Percentiles rank a stretch among this genome's conserved stretches.
Conservation (phyloP, 2,329 filamentous ascomycete genomes). For the Nemania sp. region DNA sequence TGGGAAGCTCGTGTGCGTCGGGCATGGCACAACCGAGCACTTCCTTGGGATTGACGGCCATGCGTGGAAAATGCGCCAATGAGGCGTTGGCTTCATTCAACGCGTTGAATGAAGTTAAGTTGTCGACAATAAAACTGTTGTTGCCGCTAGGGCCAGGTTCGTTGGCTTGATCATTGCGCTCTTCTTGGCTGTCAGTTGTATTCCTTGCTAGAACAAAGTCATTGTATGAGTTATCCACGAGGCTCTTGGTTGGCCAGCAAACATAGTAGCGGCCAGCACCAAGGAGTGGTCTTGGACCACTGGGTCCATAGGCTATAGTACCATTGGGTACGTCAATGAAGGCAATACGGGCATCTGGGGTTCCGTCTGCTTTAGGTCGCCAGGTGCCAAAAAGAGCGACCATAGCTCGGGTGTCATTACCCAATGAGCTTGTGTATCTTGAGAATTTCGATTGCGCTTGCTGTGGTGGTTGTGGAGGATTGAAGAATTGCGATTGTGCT, state of each 20-base stretch:
- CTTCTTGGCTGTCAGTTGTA: neutral
- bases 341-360: conserved; percentile 22
- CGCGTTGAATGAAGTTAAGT: too few relatives aligned
- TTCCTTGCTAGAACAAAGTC: conserved; percentile 29
- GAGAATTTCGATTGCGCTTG: neutral
- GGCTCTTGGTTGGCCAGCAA: conserved; percentile 12
- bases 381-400: conserved; percentile 16
- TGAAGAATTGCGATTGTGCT: too few relatives aligned
- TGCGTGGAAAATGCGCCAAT: too few relatives aligned
- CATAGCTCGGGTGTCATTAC: conserved; percentile 19
- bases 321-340: conserved; percentile 21
- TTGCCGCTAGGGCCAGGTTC: too few relatives aligned
- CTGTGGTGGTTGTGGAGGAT: neutral
- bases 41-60: conserved; percentile 23
- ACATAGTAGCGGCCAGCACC: conserved; percentile 24
- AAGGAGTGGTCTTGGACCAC: conserved; percentile 5
- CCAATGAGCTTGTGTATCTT: neutral
- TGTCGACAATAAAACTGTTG: neutral
- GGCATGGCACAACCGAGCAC: conserved; percentile 7
- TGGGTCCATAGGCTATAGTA: conserved; percentile 17
- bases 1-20: neutral
- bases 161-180: too few relatives aligned
- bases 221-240: neutral
- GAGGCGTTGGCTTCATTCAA: too few relatives aligned
- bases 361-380: conserved; percentile 16